phyloP scores from a whole-genome alignment of 2,329 filamentous ascomycete genomes.

The Sordariomycetes sp. region DNA sequence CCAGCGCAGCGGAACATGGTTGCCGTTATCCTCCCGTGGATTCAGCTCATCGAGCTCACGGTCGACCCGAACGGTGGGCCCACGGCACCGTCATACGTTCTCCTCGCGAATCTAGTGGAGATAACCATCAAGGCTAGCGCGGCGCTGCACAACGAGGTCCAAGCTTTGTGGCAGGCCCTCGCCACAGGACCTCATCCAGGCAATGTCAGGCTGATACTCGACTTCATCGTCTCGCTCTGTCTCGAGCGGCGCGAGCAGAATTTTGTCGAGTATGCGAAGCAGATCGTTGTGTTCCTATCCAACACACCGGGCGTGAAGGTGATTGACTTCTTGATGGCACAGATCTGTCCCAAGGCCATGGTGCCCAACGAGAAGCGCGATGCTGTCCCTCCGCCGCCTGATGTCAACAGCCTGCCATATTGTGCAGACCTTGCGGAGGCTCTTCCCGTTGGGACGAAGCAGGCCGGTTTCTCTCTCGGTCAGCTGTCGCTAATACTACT shows the following conservation, averaged over 20 bases:
- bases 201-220: conserved; percentile 86
- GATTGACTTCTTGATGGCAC: conserved; percentile 82
- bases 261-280: conserved; percentile 95
- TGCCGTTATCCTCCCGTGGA: conserved; percentile 88
- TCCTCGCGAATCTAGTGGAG: conserved; percentile 88
- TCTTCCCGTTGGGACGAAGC: conserved; percentile 79
- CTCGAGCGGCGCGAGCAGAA: conserved; percentile 92
- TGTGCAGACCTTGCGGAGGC: conserved; percentile 73
- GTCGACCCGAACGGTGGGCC: conserved; percentile 85
- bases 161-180: conserved; percentile 92
- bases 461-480: conserved; percentile 80
- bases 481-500: conserved; percentile 87
- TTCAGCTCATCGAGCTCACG: conserved; percentile 85
- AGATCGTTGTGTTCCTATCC: conserved; percentile 92
- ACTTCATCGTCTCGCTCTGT: conserved; percentile 92
- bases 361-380: conserved; percentile 76
- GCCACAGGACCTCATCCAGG: conserved; percentile 85
- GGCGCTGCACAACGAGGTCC: conserved; percentile 87
- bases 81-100: conserved; percentile 83
- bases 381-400: conserved; percentile 54
- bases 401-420: conserved; percentile 68
- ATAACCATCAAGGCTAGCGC: conserved; percentile 89
- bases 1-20: conserved; percentile 87
- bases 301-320: conserved; percentile 80
- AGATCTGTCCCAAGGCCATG: conserved; percentile 94